phyloP scores from a whole-genome alignment of 257 asterid genomes.

The Asclepias syriaca region DNA sequence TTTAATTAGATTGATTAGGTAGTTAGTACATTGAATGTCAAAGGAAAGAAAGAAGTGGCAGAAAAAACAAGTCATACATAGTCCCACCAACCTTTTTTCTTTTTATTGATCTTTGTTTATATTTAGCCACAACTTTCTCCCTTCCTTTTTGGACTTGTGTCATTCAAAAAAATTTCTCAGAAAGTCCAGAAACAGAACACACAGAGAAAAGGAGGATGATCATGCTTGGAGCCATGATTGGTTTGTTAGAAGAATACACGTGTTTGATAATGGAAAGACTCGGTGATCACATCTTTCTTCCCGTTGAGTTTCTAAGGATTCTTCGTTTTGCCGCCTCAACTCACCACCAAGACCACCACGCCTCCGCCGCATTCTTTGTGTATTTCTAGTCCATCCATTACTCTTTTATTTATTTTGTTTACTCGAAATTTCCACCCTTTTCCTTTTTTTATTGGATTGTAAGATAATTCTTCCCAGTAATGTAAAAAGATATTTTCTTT shows the following conservation, averaged over 20 bases:
- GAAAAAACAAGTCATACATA: slow-evolving; percentile 11
- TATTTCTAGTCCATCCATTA: slow-evolving; percentile 33
- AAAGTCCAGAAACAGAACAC: background rate
- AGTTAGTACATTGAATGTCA: slow-evolving; percentile 7
- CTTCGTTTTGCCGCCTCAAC: slow-evolving; percentile 35
- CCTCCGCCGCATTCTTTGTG: slow-evolving; percentile 49
- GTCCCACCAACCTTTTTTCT: background rate
- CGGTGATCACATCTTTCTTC: slow-evolving; percentile 39
- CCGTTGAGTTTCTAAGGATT: slow-evolving; percentile 30
- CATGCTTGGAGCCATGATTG: slow-evolving; percentile 64
- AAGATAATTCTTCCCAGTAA: background rate
- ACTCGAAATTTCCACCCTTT: background rate
- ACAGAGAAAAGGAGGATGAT: slow-evolving; percentile 37
- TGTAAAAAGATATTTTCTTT: background rate
- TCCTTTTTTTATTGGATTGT: background rate
- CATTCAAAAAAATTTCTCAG: background rate
- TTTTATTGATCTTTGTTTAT: background rate
- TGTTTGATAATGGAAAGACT: slow-evolving; percentile 46
- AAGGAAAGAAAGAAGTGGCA: slow-evolving; percentile 7
- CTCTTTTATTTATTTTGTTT: background rate
- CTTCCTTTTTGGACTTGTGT: background rate
- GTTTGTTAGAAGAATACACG: slow-evolving; percentile 56
- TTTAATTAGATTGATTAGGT: slow-evolving; percentile 4
- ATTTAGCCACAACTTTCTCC: background rate
- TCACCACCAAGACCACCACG: slow-evolving; percentile 23